phyloP scores from a whole-genome alignment of 148 eudicot species.

The Bassia scoparia region DNA sequence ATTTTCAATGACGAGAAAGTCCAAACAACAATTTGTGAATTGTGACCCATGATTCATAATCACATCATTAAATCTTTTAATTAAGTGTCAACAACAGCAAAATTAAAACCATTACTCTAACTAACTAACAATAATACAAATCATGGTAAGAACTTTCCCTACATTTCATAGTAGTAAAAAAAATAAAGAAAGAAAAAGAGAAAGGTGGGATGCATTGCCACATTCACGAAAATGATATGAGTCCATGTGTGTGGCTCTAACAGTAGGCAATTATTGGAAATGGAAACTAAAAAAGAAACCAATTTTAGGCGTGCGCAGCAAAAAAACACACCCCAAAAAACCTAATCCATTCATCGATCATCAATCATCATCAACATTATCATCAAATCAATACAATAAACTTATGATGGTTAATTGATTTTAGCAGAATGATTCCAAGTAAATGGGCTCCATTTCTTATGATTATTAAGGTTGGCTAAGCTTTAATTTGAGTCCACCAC shows the following conservation, averaged over 20 bases:
- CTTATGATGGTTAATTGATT: slow-evolving; percentile 5
- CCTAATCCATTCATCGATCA: too few species aligned
- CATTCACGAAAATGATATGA: slow-evolving; percentile 24
- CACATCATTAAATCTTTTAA: too few species aligned
- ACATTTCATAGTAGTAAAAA: too few species aligned
- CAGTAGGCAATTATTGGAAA: slow-evolving; percentile 29
- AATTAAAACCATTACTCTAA: too few species aligned
- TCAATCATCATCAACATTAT: neutral
- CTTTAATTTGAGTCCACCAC: slow-evolving; percentile 12
- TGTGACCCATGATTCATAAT: too few species aligned
- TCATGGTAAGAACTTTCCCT: neutral
- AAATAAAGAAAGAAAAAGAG: too few species aligned
- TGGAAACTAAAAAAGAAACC: neutral
- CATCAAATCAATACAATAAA: too few species aligned
- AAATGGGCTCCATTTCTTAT: slow-evolving; percentile 22
- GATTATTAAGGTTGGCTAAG: slow-evolving; percentile 21
- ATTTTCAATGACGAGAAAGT: too few species aligned
- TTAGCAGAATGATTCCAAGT: neutral
- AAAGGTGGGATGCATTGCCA: neutral
- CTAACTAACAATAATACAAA: too few species aligned
- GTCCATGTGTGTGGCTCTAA: slow-evolving; percentile 32
- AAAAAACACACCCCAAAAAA: slow-evolving; percentile 2
- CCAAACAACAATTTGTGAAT: too few species aligned
- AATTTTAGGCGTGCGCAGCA: slow-evolving; percentile 29
- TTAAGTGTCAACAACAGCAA: too few species aligned